Conservation (phyloP, 805 yeast species). For the Diddensiella santjacobensis region DNA sequence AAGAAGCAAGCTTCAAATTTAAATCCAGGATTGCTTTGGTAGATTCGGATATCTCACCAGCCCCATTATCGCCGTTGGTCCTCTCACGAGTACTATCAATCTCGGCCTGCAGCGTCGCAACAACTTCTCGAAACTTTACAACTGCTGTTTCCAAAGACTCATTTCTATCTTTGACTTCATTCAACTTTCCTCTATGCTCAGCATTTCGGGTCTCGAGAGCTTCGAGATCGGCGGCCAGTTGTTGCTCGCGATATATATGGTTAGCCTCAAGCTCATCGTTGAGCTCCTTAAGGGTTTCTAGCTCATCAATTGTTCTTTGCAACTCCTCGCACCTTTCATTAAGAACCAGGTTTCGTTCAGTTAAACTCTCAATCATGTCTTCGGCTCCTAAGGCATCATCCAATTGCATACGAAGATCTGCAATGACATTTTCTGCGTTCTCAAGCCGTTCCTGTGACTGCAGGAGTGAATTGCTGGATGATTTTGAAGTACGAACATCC, state of each 20-base stretch:
- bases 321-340: slow-evolving; percentile 37
- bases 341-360: slow-evolving; percentile 39
- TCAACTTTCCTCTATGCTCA: slow-evolving; percentile 21
- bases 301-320: slow-evolving; percentile 43
- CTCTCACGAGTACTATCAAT: slow-evolving; percentile 18
- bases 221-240: slow-evolving; percentile 39
- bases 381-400: slow-evolving; percentile 36
- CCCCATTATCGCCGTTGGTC: background rate
- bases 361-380: slow-evolving; percentile 35
- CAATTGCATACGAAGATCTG: slow-evolving; percentile 28
- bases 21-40: slow-evolving; percentile 18
- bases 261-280: slow-evolving; percentile 49
- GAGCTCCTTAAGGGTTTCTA: slow-evolving; percentile 50
- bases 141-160: slow-evolving; percentile 38
- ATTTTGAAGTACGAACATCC: slow-evolving; percentile 19
- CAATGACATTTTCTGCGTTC: slow-evolving; percentile 22
- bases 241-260: slow-evolving; percentile 42
- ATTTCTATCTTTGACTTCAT: slow-evolving; percentile 26
- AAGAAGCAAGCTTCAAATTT: slow-evolving; percentile 22
- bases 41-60: slow-evolving; percentile 6
- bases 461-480: slow-evolving; percentile 16
- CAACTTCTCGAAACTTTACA: slow-evolving; percentile 28
- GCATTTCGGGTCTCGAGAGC: slow-evolving; percentile 21
- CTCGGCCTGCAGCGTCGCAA: slow-evolving; percentile 27
- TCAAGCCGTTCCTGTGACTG: slow-evolving; percentile 12